phyloP scores from a whole-genome alignment of 2,329 filamentous ascomycete species.

The Aureobasidium sp. region DNA sequence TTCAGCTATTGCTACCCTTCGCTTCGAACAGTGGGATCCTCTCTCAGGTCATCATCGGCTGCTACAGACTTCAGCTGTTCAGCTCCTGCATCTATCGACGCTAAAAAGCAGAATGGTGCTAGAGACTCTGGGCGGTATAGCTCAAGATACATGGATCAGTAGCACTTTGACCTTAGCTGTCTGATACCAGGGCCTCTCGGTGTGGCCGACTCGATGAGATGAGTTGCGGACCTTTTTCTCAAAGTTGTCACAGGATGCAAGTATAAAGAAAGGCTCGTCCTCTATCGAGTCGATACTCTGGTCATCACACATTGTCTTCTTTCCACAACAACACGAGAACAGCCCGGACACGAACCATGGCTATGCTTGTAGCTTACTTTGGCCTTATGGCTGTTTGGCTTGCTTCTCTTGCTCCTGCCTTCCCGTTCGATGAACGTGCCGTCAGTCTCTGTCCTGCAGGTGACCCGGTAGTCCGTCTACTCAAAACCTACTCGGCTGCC shows the following conservation, averaged over 20 bases:
- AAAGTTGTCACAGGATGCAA: neutral
- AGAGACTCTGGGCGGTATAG: neutral
- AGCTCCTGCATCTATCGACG: neutral
- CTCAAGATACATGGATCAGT: neutral
- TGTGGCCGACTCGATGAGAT: neutral
- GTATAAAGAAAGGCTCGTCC: neutral
- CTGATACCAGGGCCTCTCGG: neutral
- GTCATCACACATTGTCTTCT: neutral
- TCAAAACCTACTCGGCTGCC: neutral
- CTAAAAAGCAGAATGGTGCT: neutral
- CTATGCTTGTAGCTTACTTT: slow-evolving; percentile 16
- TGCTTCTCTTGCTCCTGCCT: neutral
- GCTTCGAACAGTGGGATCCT: neutral
- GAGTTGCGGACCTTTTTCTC: neutral
- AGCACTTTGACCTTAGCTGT: neutral
- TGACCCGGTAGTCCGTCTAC: neutral
- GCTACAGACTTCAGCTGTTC: neutral
- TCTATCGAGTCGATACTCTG: neutral
- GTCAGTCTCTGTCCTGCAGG: neutral
- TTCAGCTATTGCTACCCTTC: neutral
- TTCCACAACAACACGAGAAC: neutral
- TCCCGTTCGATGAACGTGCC: neutral
- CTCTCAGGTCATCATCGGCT: neutral
- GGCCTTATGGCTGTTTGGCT: slow-evolving; percentile 24
- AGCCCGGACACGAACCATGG: neutral